These are phyloP conservation scores for Aspergillus intermedius DNA, from an alignment of 2,329 filamentous ascomycete genomes.

Conservation along the genomic window DNA sequence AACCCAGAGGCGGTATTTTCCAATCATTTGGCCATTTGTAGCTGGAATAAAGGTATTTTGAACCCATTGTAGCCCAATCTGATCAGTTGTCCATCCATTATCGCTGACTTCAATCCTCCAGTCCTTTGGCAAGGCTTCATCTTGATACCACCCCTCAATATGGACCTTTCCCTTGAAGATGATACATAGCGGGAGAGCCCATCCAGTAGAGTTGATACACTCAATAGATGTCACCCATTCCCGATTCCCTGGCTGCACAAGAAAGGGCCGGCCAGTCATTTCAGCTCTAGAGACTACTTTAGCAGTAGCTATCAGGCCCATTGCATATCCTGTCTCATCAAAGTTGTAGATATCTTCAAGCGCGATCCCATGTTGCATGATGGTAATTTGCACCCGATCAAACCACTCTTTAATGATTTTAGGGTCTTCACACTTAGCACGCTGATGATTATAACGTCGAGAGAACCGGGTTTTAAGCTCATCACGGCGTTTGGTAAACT, in stretches of 20 bases:
- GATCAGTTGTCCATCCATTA: no score
- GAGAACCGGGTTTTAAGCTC: constrained; percentile 1
- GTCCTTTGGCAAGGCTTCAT: background rate
- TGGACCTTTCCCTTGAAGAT: constrained; percentile 1
- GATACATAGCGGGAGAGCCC: background rate
- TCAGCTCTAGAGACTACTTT: constrained; percentile 10
- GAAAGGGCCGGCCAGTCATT: constrained; percentile 4
- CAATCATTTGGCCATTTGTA: no score
- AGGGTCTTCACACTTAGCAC: constrained; percentile 1
- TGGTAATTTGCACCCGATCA: background rate
- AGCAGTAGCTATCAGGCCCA: constrained; percentile 9
- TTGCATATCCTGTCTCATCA: constrained; percentile 14
- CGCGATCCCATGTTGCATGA: constrained; percentile 4
- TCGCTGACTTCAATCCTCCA: no score
- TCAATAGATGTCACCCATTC: constrained; percentile 13
- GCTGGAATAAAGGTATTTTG: no score
- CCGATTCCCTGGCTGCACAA: constrained; percentile 11
- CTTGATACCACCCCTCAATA: background rate
- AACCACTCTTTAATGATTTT: constrained; percentile 3
- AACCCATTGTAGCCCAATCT: no score
- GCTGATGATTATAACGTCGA: constrained; percentile 2
- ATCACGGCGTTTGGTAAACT: constrained; percentile 1
- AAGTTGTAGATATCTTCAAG: constrained; percentile 16
- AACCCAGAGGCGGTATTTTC: no score
- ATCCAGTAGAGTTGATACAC: constrained; percentile 4